Conservation (phyloP, 768 basidiomycete species). For the Suillus variegatus region DNA sequence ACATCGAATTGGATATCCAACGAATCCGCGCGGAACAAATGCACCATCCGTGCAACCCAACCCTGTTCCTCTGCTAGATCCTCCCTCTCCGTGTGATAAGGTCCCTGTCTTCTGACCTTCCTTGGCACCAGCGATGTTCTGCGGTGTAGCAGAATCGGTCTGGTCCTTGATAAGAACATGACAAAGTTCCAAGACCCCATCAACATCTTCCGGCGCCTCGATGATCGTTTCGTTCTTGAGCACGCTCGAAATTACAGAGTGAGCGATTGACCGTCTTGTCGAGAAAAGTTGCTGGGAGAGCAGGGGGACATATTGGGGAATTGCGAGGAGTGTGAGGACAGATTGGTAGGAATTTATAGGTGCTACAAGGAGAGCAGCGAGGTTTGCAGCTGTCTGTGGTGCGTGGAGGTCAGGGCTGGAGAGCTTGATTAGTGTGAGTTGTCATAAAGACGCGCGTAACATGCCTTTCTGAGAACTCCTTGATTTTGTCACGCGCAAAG, state of each 20-base stretch:
- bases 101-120: slow-evolving; percentile 59
- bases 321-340: slow-evolving; percentile 94
- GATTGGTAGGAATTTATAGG: slow-evolving; percentile 97
- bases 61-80: slow-evolving; percentile 99
- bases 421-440: slow-evolving; percentile 1
- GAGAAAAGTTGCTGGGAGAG: slow-evolving; percentile 85
- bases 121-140: slow-evolving; percentile 32
- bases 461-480: slow-evolving; percentile 81
- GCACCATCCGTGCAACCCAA: slow-evolving; percentile 98
- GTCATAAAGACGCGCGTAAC: slow-evolving; percentile 11
- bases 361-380: slow-evolving; percentile 88
- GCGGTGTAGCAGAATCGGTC: slow-evolving; percentile 49
- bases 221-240: slow-evolving; percentile 97
- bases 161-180: slow-evolving; percentile 91
- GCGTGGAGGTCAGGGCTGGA: slow-evolving; percentile 84
- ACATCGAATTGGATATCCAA: slow-evolving; percentile 91
- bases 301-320: slow-evolving; percentile 86
- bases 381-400: slow-evolving; percentile 83
- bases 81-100: slow-evolving; percentile 71
- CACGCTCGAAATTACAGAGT: slow-evolving; percentile 91
- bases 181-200: slow-evolving; percentile 90
- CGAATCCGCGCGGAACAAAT: slow-evolving; percentile 88
- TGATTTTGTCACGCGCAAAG: slow-evolving; percentile 85
- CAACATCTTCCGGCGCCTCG: slow-evolving; percentile 91
- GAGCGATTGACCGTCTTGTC: slow-evolving; percentile 89